Evolutionary conservation across 2,329 filamentous ascomycete species (phyloP), one percentile per base, ranked within the genome.

Genomic region (Exophiala xenobiotica): DNA sequence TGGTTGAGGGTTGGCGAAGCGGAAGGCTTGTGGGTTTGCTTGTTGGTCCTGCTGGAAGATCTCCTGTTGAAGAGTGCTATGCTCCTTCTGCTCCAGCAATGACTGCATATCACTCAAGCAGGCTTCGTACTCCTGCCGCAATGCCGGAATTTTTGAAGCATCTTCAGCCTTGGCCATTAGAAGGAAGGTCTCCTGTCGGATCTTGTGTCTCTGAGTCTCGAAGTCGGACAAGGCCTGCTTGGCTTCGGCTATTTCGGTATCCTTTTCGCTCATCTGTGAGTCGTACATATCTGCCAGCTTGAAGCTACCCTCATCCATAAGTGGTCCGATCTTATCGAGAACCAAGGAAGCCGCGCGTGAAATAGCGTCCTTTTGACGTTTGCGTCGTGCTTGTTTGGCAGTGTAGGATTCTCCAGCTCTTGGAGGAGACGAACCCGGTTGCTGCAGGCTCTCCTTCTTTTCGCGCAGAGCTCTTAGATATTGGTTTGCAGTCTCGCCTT

Each of bases 401-500:
- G 47, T 33, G 35, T 58, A 50, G n/a, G 54, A 55, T 18, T 58
- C 51, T 62, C 68, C 63, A 9, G 70, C 67, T 6, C 68, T 70
- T 52, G 78, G 77, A 1, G 78, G 78, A 4, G 77, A 91, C 0
- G 90, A 95, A 0, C 90, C 95, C 5, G 87, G 60, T 23, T 61
- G 59, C 26, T 63, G 55, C 8, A 63, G 54, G 14, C 51, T 56
- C 44, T 63, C 56, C 26, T 57, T 56, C 49, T 63, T 61, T 42
- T 61, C 57, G 18, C 59, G 93, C 29, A 81, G 72, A 46, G 78
- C 74, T 65, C 87, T 85, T 61, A 96, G 90, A 46, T 96, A 76
- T 58, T 92, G 86, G 63, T 95, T 88, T 8, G 90, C 90, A 1
- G 88, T 88, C 56, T 95, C 79, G 22, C 90, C 89, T 50, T 89